These are phyloP conservation scores for Botrytis tulipae DNA, from an alignment of 2,329 filamentous ascomycete species.

Conservation along the genomic window DNA sequence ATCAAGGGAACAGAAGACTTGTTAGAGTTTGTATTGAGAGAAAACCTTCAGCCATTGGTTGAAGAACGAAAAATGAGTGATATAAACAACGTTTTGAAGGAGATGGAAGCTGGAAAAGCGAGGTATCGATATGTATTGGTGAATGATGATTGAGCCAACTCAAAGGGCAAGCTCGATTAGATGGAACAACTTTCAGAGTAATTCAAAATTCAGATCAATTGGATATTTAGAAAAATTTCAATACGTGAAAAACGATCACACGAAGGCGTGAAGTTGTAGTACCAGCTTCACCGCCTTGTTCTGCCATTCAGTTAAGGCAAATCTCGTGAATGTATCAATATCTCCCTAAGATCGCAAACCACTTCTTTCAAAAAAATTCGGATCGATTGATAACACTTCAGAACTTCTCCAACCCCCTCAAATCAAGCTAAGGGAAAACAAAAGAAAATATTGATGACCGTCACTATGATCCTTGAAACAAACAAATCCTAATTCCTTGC, in stretches of 20 bases:
- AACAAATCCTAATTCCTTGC: not conserved
- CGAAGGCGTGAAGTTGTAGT: not conserved
- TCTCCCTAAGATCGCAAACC: not conserved
- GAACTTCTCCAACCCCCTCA: not conserved
- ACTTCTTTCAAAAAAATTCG: not conserved
- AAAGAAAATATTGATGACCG: not conserved
- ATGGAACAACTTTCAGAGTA: not conserved
- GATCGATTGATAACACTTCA: not conserved
- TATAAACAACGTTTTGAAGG: slow-evolving; percentile 55
- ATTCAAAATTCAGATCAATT: not conserved
- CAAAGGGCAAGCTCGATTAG: not conserved
- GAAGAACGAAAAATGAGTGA: slow-evolving; percentile 55
- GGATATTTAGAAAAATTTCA: not conserved
- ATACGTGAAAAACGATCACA: not conserved
- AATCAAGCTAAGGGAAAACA: not conserved
- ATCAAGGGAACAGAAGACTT: slow-evolving; percentile 59
- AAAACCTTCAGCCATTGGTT: slow-evolving; percentile 58
- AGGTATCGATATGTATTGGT: slow-evolving; percentile 50
- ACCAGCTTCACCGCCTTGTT: not conserved
- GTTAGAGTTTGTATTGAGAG: slow-evolving; percentile 57
- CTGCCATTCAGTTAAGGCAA: not conserved
- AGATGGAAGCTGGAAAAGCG: slow-evolving; percentile 57
- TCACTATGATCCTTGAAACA: not conserved
- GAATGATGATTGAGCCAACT: slow-evolving; percentile 40
- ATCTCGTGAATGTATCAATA: not conserved